Base-by-base conservation (phyloP, 352 stramenopile genomes). In the Phytophthora europaea region DNA sequence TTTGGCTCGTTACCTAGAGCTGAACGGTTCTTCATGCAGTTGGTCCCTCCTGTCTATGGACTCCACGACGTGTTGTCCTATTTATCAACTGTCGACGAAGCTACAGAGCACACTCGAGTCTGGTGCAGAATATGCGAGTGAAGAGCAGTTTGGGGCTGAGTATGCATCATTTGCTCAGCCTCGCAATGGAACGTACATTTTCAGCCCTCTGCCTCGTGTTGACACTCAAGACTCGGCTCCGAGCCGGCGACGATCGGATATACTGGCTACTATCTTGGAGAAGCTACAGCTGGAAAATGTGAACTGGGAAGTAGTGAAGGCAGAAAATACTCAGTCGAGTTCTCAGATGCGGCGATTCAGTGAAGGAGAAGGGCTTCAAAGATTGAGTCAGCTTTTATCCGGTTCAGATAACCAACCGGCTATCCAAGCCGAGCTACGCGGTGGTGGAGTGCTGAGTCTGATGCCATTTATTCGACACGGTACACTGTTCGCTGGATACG, bases 391-490 rank as follows among this genome's bases (percentile, higher is more conserved):
- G 15, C 70, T 94, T 15, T 70, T 94, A 16, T 76, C 67, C 6
- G 75, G 60, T 28, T 80, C 79, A 16, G 75, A 69, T 23, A 61
- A 74, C 36, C 81, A 81, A 22, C 87, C 87, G 55, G 84, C 87
- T 23, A 89, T 94, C 64, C 87, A 94, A 64, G 75, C 85, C 31
- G 87, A 94, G 48, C 57, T 94, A 16, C 80, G 87, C 48, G 87
- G 87, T 26, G 80, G 82, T 36, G 87, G 87, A 28, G 76, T 94
- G 5, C 40, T 92, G 64, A 93, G 85, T 73, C 38, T 94, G n/a
- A 55, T 93, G n/a, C 87, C 87, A 40, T 93, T 88, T 70, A 84
- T 94, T 72, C 87, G 87, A 0, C 87, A 94, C 20, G 85, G 87
- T 0, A 80, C 84, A 28, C 59, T 94, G 0, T 94, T 87, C 57